Base-by-base conservation (phyloP, 768 basidiomycete species). In the Termitomyces sp. region DNA sequence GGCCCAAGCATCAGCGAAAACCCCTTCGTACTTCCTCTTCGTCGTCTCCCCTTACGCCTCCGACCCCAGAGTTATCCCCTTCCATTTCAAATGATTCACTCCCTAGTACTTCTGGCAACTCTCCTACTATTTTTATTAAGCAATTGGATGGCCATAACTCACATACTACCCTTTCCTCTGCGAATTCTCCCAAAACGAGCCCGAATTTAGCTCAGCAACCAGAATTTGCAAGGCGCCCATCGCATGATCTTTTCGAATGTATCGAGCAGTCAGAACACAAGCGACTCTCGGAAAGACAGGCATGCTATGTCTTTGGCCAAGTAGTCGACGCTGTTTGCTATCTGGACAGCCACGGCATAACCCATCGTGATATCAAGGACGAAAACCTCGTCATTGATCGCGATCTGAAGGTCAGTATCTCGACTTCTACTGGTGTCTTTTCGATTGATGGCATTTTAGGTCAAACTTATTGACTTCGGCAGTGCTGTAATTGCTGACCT, bases 401-500 rank as follows among this genome's bases (percentile, higher is more conserved):
- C 68, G 72, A 88, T 58, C 76, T 90, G 58, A 87, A 81, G 73
- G 88, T 87, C 64, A 56, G 72, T 56, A 32, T 37, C 42, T 51
- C 45, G 2, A 19, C 5, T 43, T 26, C 14, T 28, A 9, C 40
- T 51, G 7, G 40, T 22, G 11, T 11, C 28, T 35, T 22, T 12
- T 34, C 50, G 21, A 59, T 26, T 40, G 7, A 24, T 19, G 8
- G 14, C 19, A 37, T 43, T 8, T 17, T 66, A 92, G 86, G 88
- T 96, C 64, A 98, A 98, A 68, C 78, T 98, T 48, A 94, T 98
- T 64, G 95, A 98, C 72, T 98, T 98, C 68, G 95, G 95, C 45
- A 91, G 89, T 60, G 92, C 93, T 26, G 86, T 87, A 26, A 78
- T 88, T 56, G 82, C 82, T 48, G 83, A 93, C 66, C 82, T 84